phyloP scores from a whole-genome alignment of 2,329 filamentous ascomycete genomes.

The Trichophyton simii region DNA sequence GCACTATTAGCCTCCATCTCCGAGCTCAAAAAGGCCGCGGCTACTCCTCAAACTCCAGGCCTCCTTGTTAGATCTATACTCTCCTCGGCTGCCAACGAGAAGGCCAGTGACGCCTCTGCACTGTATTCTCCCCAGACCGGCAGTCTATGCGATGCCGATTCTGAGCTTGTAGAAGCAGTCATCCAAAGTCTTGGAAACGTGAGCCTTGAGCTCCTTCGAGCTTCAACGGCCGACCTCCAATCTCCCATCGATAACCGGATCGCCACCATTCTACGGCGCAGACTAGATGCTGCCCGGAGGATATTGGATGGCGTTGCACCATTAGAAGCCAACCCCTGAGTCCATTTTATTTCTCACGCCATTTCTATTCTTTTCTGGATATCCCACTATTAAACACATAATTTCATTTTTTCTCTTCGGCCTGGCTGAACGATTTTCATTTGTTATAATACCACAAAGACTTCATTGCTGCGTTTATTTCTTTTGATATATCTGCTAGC shows the following conservation, averaged over 20 bases:
- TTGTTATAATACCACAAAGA: background rate
- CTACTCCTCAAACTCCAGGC: background rate
- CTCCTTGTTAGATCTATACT: conserved; percentile 7
- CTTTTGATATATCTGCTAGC: background rate
- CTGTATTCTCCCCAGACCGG: conserved; percentile 24
- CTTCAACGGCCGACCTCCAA: conserved; percentile 27
- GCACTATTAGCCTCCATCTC: background rate
- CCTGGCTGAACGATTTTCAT: conserved; percentile 13
- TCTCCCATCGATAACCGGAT: conserved; percentile 43
- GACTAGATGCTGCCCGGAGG: conserved; percentile 61
- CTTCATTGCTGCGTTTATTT: background rate
- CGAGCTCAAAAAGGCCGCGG: background rate
- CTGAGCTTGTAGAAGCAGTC: conserved; percentile 44
- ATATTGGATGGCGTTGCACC: conserved; percentile 51
- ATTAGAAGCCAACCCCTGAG: background rate
- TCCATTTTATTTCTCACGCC: too few relatives aligned
- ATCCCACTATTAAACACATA: background rate
- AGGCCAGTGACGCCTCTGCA: conserved; percentile 9
- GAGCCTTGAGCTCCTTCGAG: conserved; percentile 38
- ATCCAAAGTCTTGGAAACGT: conserved; percentile 39
- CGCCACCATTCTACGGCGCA: conserved; percentile 53
- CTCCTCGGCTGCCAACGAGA: background rate
- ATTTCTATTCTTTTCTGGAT: conserved; percentile 3
- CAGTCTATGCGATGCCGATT: conserved; percentile 41
- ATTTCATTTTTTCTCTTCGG: conserved; percentile 28